These are phyloP conservation scores for Castanospermum australe DNA, from an alignment of 306 rosid genomes.

Conservation along the genomic window DNA sequence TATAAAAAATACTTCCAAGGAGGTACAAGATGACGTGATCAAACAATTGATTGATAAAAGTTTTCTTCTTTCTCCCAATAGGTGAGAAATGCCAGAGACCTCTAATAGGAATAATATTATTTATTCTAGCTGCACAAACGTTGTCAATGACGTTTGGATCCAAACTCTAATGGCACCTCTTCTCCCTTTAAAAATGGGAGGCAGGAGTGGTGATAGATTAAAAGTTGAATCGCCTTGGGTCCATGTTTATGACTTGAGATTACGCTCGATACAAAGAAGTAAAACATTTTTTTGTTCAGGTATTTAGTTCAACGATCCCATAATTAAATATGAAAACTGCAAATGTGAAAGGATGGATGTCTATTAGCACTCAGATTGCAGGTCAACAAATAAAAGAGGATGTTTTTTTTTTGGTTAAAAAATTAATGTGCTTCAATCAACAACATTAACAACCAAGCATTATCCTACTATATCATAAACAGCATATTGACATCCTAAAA, in stretches of 20 bases:
- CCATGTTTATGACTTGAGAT: background rate
- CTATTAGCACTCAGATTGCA: background rate
- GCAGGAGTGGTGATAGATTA: background rate
- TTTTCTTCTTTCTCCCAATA: background rate
- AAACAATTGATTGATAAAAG: background rate
- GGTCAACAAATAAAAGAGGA: constrained; percentile 9
- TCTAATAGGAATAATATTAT: background rate
- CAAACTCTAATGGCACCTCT: background rate
- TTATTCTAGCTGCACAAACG: background rate
- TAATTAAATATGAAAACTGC: background rate
- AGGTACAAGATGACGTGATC: background rate
- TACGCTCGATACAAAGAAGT: background rate
- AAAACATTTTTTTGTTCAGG: background rate
- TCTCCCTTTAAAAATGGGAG: background rate
- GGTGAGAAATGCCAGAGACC: background rate
- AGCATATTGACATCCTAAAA: background rate
- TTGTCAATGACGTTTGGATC: background rate
- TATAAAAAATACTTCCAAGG: background rate
- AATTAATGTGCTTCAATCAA: background rate
- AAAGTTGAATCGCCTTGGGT: background rate
- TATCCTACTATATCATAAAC: background rate
- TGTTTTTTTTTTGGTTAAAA: background rate
- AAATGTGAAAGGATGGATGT: background rate
- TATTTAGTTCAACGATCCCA: constrained; percentile 9
- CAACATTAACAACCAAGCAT: no score